Conservation (phyloP, 495 filamentous ascomycete species). For the Astrocystis sublimbata region DNA sequence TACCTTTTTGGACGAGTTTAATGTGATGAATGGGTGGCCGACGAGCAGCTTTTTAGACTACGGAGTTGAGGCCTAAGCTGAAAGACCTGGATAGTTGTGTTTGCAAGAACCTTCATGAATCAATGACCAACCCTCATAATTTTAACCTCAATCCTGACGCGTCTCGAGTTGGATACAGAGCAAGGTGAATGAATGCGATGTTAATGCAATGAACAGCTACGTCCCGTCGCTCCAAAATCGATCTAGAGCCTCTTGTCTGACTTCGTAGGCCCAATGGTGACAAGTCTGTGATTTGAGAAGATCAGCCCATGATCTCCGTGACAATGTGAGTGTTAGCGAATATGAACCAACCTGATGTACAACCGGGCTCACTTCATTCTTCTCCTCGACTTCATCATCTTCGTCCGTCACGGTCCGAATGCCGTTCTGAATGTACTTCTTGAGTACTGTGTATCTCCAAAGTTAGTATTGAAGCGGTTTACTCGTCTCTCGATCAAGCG, state of each 20-base stretch:
- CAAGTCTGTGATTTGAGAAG: constrained; percentile 37
- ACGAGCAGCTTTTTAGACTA: constrained; percentile 35
- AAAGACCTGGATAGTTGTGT: neutral
- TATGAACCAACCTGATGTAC: constrained; percentile 36
- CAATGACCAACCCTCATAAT: too few species aligned
- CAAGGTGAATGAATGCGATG: neutral
- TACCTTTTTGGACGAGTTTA: constrained; percentile 26
- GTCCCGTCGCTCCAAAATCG: constrained; percentile 39
- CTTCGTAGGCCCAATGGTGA: constrained; percentile 52
- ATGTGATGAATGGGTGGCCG: constrained; percentile 34
- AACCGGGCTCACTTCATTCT: constrained; percentile 50
- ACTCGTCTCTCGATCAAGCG: neutral
- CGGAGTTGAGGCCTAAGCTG: constrained; percentile 24
- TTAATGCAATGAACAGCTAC: neutral
- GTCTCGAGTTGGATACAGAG: neutral
- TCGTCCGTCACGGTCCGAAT: constrained; percentile 49
- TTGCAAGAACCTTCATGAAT: too few species aligned
- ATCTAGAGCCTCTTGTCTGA: constrained; percentile 48
- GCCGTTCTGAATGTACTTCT: constrained; percentile 45
- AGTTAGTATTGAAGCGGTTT: neutral
- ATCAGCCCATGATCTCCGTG: neutral
- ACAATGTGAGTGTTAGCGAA: neutral
- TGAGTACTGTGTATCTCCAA: constrained; percentile 28
- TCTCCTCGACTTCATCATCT: constrained; percentile 41
- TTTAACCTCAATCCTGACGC: too few species aligned